Evolutionary conservation across 176 grass and related monocot genomes (phyloP).

Genomic region (Ensete glaucum): DNA sequence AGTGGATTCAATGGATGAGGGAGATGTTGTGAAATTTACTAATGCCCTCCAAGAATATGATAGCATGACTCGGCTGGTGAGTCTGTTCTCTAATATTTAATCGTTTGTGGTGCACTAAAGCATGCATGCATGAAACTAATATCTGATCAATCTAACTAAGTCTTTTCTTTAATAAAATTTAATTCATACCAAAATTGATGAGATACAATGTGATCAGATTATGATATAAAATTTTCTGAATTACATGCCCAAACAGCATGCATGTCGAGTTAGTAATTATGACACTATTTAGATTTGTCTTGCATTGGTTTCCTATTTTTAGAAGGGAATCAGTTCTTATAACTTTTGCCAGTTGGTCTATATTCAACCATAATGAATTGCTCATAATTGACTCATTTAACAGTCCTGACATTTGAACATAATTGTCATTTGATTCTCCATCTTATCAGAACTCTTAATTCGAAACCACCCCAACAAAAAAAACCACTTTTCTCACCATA

Average conservation of each 20-base stretch:
- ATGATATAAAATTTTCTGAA: neutral
- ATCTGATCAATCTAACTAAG: neutral
- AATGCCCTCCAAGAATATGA: constrained; percentile 93
- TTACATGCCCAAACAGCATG: too few species aligned
- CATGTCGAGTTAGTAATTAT: neutral
- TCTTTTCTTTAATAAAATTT: neutral
- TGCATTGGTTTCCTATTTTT: neutral
- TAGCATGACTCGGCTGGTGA: constrained; percentile 94
- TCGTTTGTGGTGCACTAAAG: neutral
- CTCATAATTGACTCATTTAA: too few species aligned
- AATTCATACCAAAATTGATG: neutral
- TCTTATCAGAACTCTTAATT: too few species aligned
- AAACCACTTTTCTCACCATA: too few species aligned
- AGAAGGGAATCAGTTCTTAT: neutral
- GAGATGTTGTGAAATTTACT: constrained; percentile 86
- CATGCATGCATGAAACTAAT: neutral
- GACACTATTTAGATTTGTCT: neutral
- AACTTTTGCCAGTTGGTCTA: neutral
- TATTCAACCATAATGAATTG: too few species aligned
- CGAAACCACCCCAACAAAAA: too few species aligned
- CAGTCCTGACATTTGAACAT: too few species aligned
- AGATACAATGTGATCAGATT: neutral
- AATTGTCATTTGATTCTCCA: too few species aligned
- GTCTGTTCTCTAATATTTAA: constrained; percentile 20
- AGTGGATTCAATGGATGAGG: constrained; percentile 87